These are phyloP conservation scores for Parietichytrium sp. DNA, from an alignment of 108 stramenopile genomes.

Conservation along the genomic window DNA sequence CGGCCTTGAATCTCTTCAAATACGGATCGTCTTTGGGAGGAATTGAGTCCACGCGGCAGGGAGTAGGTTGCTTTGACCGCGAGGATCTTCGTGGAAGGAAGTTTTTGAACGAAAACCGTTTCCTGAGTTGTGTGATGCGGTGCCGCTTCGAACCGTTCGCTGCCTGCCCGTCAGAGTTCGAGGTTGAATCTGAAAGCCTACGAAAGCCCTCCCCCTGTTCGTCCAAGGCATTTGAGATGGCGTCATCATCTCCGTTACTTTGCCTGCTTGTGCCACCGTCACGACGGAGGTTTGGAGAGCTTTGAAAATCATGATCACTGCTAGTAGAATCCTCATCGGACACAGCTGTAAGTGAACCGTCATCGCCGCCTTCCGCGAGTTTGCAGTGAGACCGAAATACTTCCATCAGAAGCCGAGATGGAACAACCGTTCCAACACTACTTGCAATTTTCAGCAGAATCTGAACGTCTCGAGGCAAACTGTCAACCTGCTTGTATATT, in stretches of 20 bases:
- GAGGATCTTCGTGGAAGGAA: background rate
- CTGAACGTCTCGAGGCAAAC: background rate
- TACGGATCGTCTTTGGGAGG: background rate
- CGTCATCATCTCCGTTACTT: background rate
- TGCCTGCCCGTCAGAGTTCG: background rate
- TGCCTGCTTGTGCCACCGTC: background rate
- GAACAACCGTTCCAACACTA: background rate
- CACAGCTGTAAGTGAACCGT: background rate
- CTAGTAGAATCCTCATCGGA: background rate
- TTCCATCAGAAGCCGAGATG: background rate
- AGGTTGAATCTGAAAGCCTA: background rate
- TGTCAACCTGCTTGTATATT: background rate
- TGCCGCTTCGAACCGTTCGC: background rate
- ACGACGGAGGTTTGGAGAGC: conserved; percentile 13
- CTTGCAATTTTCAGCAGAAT: conserved; percentile 19
- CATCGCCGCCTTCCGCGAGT: background rate
- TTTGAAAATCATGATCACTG: background rate
- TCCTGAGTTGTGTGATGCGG: background rate
- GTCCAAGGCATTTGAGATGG: background rate
- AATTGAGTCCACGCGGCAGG: background rate
- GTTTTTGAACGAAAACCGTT: background rate
- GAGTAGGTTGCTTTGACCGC: background rate
- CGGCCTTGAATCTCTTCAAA: background rate
- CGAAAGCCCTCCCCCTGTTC: background rate
- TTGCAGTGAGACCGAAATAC: background rate